These are phyloP conservation scores for Lepiota venenata DNA, from an alignment of 768 basidiomycete genomes.

Conservation along the genomic window DNA sequence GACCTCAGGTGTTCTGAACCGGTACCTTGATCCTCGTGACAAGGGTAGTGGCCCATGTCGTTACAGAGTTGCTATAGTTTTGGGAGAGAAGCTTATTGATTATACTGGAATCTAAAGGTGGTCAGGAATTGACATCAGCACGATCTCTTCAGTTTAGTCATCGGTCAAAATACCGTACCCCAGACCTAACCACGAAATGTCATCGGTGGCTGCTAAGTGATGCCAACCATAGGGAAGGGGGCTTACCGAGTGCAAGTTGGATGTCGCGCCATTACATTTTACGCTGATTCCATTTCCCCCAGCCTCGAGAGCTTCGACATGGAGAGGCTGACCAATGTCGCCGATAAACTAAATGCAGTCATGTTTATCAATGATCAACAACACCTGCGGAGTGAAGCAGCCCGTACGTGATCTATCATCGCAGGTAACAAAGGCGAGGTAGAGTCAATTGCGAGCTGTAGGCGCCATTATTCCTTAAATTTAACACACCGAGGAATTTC, in stretches of 20 bases:
- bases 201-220: background rate
- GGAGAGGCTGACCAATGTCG: conserved; percentile 48
- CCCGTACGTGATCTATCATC: conserved; percentile 27
- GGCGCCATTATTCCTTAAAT: too few species aligned
- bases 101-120: conserved; percentile 33
- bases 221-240: background rate
- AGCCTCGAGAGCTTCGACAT: conserved; percentile 38
- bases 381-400: background rate
- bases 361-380: background rate
- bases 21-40: conserved; percentile 37
- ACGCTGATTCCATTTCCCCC: conserved; percentile 44
- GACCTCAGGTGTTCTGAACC: background rate
- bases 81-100: conserved; percentile 32
- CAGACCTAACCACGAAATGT: conserved; percentile 25
- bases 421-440: background rate
- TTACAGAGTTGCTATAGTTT: conserved; percentile 32
- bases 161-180: conserved; percentile 21
- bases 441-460: background rate
- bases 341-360: conserved; percentile 37
- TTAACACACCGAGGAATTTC: conserved; percentile 42
- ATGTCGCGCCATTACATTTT: conserved; percentile 34
- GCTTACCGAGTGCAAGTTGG: conserved; percentile 42
- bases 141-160: background rate
- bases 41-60: conserved; percentile 37
- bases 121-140: background rate